These are phyloP conservation scores for Cordyceps fumosorosea DNA, from an alignment of 2,329 filamentous ascomycete species.

Conservation along the genomic window DNA sequence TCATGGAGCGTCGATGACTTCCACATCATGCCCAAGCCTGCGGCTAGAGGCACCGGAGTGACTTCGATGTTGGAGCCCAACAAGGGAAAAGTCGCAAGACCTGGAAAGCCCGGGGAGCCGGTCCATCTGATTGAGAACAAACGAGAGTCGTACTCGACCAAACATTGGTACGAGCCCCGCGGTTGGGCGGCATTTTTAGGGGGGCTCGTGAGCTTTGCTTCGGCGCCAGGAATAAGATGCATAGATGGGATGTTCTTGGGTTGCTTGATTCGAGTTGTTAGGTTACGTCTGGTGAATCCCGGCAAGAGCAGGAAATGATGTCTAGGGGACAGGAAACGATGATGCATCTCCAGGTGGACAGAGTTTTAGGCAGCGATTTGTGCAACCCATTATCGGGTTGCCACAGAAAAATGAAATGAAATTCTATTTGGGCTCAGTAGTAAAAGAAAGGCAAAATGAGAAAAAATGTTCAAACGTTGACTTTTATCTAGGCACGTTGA, in stretches of 20 bases:
- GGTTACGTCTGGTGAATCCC: not conserved
- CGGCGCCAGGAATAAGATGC: not conserved
- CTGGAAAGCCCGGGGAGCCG: not conserved
- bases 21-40: not conserved
- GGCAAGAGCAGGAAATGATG: not conserved
- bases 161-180: not conserved
- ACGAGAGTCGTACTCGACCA: not conserved
- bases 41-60: not conserved
- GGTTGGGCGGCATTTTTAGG: not conserved
- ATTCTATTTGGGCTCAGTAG: too few relatives aligned
- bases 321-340: not conserved
- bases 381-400: too few relatives aligned
- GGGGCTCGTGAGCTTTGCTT: not conserved
- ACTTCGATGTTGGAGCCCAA: not conserved
- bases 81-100: not conserved
- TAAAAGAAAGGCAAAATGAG: too few relatives aligned
- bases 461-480: too few relatives aligned
- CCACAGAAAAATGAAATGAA: too few relatives aligned
- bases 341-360: too few relatives aligned
- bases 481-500: too few relatives aligned
- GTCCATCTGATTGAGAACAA: not conserved
- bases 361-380: too few relatives aligned
- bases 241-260: not conserved
- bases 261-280: not conserved
- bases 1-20: not conserved